phyloP scores from a whole-genome alignment of 306 rosid genomes.

The Malus fusca region DNA sequence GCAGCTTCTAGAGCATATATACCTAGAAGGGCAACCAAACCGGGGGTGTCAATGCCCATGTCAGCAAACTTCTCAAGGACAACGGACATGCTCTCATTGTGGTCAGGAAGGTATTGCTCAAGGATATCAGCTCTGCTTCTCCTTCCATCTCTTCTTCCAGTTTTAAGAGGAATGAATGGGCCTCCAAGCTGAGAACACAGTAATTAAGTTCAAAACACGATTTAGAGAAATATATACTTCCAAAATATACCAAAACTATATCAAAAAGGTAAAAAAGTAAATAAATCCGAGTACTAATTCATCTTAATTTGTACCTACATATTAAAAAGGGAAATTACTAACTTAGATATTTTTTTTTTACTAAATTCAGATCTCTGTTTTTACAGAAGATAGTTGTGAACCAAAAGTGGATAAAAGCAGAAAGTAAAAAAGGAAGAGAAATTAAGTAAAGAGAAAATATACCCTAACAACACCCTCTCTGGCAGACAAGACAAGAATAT shows the following conservation, averaged over 20 bases:
- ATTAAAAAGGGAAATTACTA: background rate
- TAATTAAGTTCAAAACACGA: background rate
- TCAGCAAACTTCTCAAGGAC: slow-evolving; percentile 81
- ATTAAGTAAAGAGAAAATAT: slow-evolving; percentile 3
- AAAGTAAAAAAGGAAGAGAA: too few species aligned
- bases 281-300: background rate
- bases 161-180: slow-evolving; percentile 69
- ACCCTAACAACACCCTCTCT: slow-evolving; percentile 91
- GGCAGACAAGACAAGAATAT: slow-evolving; percentile 82
- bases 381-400: too few species aligned
- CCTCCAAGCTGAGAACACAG: slow-evolving; percentile 67
- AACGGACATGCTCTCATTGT: slow-evolving; percentile 83
- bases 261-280: background rate
- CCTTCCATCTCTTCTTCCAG: slow-evolving; percentile 98
- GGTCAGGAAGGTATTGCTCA: slow-evolving; percentile 87
- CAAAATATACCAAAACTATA: background rate
- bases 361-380: too few species aligned
- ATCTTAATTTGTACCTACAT: background rate
- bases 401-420: too few species aligned
- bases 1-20: background rate
- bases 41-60: slow-evolving; percentile 85
- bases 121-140: slow-evolving; percentile 82
- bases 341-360: too few species aligned
- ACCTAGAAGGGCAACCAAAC: slow-evolving; percentile 89
- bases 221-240: background rate